These are phyloP conservation scores for Umbelopsis sp. DNA, from an alignment of 192 early-diverging fungal species.

Conservation along the genomic window DNA sequence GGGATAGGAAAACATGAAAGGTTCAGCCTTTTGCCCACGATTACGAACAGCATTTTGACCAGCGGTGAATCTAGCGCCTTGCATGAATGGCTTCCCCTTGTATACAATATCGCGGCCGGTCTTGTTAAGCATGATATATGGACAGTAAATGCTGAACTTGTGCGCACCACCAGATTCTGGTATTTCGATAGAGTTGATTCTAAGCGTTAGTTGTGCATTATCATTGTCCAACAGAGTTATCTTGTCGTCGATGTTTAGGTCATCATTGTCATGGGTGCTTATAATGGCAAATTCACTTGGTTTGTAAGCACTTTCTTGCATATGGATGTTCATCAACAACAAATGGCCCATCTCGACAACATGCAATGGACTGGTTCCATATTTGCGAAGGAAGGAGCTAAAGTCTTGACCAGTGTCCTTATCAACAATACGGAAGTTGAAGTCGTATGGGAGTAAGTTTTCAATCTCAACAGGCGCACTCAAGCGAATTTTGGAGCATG, in stretches of 20 bases:
- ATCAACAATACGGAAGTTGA: constrained; percentile 80
- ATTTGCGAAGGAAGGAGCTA: constrained; percentile 63
- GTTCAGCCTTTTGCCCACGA: constrained; percentile 47
- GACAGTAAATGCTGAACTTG: constrained; percentile 89
- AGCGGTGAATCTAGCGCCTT: constrained; percentile 68
- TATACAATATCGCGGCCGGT: constrained; percentile 79
- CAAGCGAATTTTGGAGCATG: constrained; percentile 77
- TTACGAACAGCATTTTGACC: constrained; percentile 55
- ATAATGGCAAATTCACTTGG: constrained; percentile 86
- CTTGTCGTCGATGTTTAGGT: constrained; percentile 73
- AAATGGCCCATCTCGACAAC: constrained; percentile 83
- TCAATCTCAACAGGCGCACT: constrained; percentile 87
- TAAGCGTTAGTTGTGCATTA: constrained; percentile 62
- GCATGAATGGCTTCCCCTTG: constrained; percentile 81
- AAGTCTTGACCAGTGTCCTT: constrained; percentile 70
- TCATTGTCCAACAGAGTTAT: constrained; percentile 69
- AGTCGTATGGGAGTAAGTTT: constrained; percentile 91
- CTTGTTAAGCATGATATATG: constrained; percentile 94
- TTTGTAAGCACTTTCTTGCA: constrained; percentile 71
- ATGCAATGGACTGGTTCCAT: constrained; percentile 77
- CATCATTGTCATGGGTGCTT: constrained; percentile 77
- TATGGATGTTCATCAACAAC: constrained; percentile 71
- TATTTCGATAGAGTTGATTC: constrained; percentile 62
- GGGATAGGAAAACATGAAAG: constrained; percentile 94
- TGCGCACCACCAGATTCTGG: constrained; percentile 70